Conservation (phyloP, 805 yeast genomes). For the Tetrapisispora namnaoensis region DNA sequence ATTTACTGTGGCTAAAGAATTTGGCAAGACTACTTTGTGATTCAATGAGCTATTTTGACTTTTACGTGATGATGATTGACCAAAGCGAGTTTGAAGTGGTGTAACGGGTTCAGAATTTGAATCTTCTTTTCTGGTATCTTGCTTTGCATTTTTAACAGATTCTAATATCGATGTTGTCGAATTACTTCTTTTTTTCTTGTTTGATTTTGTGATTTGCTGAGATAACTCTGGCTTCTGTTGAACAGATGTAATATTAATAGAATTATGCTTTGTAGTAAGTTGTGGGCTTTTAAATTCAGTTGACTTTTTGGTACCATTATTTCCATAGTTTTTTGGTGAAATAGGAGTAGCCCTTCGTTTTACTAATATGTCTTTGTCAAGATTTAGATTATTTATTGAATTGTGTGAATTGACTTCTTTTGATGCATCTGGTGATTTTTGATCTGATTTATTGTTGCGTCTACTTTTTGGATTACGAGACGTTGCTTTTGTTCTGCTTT, state of each 20-base stretch:
- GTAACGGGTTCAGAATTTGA: slow-evolving; percentile 5
- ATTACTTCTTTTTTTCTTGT: slow-evolving; percentile 1
- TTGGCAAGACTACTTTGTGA: slow-evolving; percentile 8
- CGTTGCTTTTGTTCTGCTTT: not conserved
- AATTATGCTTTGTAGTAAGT: not conserved
- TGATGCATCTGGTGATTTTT: slow-evolving; percentile 1
- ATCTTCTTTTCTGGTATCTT: not conserved
- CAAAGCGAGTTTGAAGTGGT: not conserved
- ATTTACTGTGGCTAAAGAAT: slow-evolving; percentile 11
- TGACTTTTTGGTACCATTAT: not conserved
- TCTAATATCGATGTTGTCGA: slow-evolving; percentile 1
- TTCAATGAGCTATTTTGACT: not conserved
- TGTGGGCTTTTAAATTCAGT: not conserved
- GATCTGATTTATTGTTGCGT: not conserved
- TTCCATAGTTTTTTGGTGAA: not conserved
- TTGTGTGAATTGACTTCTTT: not conserved
- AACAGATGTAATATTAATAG: not conserved
- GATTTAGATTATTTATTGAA: not conserved
- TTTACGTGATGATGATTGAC: not conserved
- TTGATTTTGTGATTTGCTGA: not conserved
- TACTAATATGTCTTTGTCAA: not conserved
- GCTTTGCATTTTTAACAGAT: not conserved
- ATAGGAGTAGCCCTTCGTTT: not conserved
- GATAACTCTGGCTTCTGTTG: not conserved
- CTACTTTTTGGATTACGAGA: not conserved